Evolutionary conservation across 1,284 basidiomycete genomes (phyloP).

Genomic region (Rhodotorula sp.): DNA sequence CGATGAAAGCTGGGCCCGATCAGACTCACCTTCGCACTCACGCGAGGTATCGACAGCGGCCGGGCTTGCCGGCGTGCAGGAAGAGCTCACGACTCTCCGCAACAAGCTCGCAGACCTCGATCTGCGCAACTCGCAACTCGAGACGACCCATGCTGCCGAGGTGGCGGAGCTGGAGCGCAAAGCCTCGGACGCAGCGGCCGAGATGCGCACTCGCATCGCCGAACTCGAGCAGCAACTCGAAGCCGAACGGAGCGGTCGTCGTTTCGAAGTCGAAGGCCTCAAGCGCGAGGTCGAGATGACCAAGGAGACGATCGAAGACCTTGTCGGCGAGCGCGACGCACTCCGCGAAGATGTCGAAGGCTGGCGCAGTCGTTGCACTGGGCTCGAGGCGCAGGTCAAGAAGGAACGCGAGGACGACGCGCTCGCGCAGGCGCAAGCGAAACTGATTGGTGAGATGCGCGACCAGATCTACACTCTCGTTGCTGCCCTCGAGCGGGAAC

Average conservation of each 20-base stretch:
- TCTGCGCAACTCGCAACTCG: slow-evolving; percentile 16
- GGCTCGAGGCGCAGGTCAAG: slow-evolving; percentile 38
- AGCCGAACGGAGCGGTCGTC: slow-evolving; percentile 23
- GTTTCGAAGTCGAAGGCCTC: slow-evolving; percentile 41
- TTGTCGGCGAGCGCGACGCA: slow-evolving; percentile 43
- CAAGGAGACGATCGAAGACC: slow-evolving; percentile 37
- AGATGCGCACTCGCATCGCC: slow-evolving; percentile 27
- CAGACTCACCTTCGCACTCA: not conserved
- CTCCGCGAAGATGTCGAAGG: slow-evolving; percentile 44
- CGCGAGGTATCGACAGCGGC: not conserved
- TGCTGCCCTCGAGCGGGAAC: slow-evolving; percentile 43
- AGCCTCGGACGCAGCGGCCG: slow-evolving; percentile 30
- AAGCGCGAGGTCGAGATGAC: slow-evolving; percentile 35
- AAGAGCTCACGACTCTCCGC: slow-evolving; percentile 33
- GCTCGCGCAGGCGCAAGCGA: slow-evolving; percentile 44
- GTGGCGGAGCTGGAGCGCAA: slow-evolving; percentile 37
- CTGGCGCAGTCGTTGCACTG: slow-evolving; percentile 40
- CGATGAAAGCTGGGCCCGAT: not conserved
- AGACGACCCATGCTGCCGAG: slow-evolving; percentile 31
- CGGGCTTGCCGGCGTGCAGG: slow-evolving; percentile 2
- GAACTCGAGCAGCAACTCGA: slow-evolving; percentile 37
- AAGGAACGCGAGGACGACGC: slow-evolving; percentile 41
- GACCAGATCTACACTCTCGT: slow-evolving; percentile 45
- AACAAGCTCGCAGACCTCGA: slow-evolving; percentile 35
- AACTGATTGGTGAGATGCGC: slow-evolving; percentile 45